phyloP scores from a whole-genome alignment of 1,284 basidiomycete species.

The Grifola frondosa region DNA sequence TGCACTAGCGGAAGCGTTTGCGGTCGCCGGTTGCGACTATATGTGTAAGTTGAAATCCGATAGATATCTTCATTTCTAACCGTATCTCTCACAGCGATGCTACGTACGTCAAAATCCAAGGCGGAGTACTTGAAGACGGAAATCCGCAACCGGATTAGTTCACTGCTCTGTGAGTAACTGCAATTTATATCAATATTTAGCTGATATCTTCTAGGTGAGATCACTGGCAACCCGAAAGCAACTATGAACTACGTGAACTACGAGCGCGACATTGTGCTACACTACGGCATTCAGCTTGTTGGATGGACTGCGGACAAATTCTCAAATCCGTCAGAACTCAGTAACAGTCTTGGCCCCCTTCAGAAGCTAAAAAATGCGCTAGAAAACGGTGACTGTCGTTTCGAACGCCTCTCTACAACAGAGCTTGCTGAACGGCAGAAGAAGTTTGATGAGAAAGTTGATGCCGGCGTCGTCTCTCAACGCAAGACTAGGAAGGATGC shows the following conservation, averaged over 20 bases:
- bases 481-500: slow-evolving; percentile 5
- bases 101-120: background rate
- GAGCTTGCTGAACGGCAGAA: background rate
- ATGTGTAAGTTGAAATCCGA: background rate
- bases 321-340: slow-evolving; percentile 3
- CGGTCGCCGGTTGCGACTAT: background rate
- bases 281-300: slow-evolving; percentile 1
- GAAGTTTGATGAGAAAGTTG: background rate
- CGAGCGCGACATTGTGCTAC: slow-evolving; percentile 7
- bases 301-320: slow-evolving; percentile 5
- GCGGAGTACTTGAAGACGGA: slow-evolving; percentile 1
- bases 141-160: slow-evolving; percentile 2
- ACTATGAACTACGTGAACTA: slow-evolving; percentile 7
- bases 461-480: background rate
- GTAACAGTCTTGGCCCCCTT: background rate
- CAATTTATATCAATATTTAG: background rate
- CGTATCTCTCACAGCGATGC: background rate
- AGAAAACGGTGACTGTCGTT: background rate
- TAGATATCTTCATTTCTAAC: no score
- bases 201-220: background rate
- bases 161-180: background rate
- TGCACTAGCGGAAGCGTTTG: slow-evolving; percentile 4
- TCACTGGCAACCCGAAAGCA: background rate
- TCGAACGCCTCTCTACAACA: background rate
- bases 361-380: slow-evolving; percentile 1